A percentile compares a stretch with the other conserved stretches of the same genome.
phyloP scores from a whole-genome alignment of 257 asterid species.

The Euphrasia confusa region DNA sequence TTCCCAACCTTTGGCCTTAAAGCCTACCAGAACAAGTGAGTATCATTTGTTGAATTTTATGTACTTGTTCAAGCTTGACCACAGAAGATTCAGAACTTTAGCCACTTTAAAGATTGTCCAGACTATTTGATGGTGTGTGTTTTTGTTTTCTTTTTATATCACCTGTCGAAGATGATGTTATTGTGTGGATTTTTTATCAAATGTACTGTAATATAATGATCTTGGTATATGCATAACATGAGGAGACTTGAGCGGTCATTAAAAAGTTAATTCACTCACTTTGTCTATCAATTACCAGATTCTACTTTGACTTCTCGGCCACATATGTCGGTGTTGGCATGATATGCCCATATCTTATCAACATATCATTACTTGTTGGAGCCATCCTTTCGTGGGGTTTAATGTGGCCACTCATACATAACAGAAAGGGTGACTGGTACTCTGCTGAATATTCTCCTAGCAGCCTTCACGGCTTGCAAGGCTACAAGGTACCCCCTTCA shows the following conservation, averaged over 20 bases:
- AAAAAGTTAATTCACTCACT: too few species aligned
- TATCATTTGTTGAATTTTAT: neutral
- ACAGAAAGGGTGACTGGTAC: slow-evolving; percentile 71
- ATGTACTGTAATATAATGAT: too few species aligned
- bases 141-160: neutral
- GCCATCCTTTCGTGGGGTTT: slow-evolving; percentile 93
- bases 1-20: slow-evolving; percentile 91
- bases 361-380: slow-evolving; percentile 79
- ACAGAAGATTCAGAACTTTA: too few species aligned
- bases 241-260: too few species aligned
- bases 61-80: too few species aligned
- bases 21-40: slow-evolving; percentile 66
- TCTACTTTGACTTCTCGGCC: slow-evolving; percentile 89
- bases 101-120: too few species aligned
- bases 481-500: slow-evolving; percentile 58
- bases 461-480: slow-evolving; percentile 88
- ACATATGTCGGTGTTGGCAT: slow-evolving; percentile 96
- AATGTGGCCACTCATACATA: slow-evolving; percentile 88
- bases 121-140: too few species aligned
- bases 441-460: slow-evolving; percentile 33
- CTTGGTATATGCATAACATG: too few species aligned
- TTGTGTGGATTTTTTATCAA: neutral
- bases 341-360: slow-evolving; percentile 89
- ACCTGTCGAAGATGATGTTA: neutral
- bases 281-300: slow-evolving; percentile 33